Percentiles rank a stretch among this genome's conserved stretches.
Conservation (phyloP, 75 land plant species). For the Sequoiadendron giganteum region DNA sequence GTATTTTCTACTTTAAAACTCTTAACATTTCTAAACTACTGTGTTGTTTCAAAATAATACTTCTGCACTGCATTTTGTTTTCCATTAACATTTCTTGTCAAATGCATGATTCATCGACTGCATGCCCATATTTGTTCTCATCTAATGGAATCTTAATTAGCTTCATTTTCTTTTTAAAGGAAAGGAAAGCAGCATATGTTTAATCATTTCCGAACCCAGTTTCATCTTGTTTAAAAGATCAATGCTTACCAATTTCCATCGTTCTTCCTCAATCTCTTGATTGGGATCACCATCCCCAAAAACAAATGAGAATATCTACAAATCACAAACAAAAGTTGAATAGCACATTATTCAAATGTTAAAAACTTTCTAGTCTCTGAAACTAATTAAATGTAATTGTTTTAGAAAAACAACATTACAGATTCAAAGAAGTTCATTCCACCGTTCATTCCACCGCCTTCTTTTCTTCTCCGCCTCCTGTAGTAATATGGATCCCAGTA, state of each 20-base stretch:
- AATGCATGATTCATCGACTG: not conserved
- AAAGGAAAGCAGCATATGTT: not conserved
- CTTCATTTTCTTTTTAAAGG: not conserved
- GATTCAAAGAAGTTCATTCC: conserved; percentile 97
- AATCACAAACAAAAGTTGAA: conserved; percentile 1
- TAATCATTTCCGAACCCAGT: not conserved
- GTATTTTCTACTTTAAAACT: not conserved
- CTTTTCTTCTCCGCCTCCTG: conserved; percentile 47
- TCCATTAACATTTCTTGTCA: not conserved
- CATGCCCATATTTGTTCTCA: not conserved
- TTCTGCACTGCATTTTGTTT: not conserved
- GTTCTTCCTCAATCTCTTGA: conserved; percentile 88
- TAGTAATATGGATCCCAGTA: conserved; percentile 92
- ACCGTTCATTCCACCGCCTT: conserved; percentile 66
- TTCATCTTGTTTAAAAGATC: not conserved
- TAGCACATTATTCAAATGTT: not conserved
- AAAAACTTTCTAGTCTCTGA: not conserved
- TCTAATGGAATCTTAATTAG: not conserved
- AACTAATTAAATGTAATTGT: not conserved
- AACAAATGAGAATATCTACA: conserved; percentile 97
- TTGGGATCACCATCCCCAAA: conserved; percentile 99
- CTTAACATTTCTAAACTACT: not conserved
- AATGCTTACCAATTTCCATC: conserved; percentile 87
- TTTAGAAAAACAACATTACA: conserved; percentile 34
- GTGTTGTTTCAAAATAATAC: not conserved